These are phyloP conservation scores for Pythium dissimile DNA, from an alignment of 352 stramenopile genomes.

Conservation along the genomic window DNA sequence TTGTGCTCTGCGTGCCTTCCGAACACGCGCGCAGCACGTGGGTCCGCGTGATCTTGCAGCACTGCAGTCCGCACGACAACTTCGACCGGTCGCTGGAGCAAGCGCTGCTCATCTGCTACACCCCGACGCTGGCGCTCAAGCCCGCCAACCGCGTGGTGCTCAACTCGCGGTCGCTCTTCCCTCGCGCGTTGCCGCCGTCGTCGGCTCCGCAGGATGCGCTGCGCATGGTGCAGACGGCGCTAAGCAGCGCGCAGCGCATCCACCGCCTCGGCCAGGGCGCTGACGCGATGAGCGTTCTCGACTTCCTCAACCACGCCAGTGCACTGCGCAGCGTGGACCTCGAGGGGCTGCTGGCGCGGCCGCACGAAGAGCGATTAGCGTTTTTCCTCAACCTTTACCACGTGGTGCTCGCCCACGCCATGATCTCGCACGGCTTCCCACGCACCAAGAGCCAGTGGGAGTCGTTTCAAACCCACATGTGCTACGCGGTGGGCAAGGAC, in stretches of 20 bases:
- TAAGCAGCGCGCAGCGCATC: conserved; percentile 28
- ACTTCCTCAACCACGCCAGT: conserved; percentile 70
- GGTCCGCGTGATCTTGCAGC: conserved; percentile 58
- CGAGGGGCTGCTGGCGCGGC: conserved; percentile 29
- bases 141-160: conserved; percentile 52
- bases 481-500: conserved; percentile 48
- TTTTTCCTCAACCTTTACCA: conserved; percentile 86
- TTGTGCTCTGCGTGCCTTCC: conserved; percentile 64
- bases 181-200: conserved; percentile 11
- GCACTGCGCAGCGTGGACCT: conserved; percentile 55
- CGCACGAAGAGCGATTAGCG: conserved; percentile 61
- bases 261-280: conserved; percentile 32
- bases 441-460: conserved; percentile 54
- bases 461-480: conserved; percentile 53
- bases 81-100: conserved; percentile 28
- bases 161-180: conserved; percentile 64
- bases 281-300: conserved; percentile 44
- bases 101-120: conserved; percentile 31
- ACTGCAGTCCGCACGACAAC: conserved; percentile 46
- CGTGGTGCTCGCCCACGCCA: conserved; percentile 66
- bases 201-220: conserved; percentile 20
- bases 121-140: conserved; percentile 34
- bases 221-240: conserved; percentile 21
- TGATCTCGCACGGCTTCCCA: conserved; percentile 65
- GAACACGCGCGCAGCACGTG: conserved; percentile 58